These are phyloP conservation scores for Sporothrix mexicana DNA, from an alignment of 2,329 filamentous ascomycete genomes.

Conservation along the genomic window DNA sequence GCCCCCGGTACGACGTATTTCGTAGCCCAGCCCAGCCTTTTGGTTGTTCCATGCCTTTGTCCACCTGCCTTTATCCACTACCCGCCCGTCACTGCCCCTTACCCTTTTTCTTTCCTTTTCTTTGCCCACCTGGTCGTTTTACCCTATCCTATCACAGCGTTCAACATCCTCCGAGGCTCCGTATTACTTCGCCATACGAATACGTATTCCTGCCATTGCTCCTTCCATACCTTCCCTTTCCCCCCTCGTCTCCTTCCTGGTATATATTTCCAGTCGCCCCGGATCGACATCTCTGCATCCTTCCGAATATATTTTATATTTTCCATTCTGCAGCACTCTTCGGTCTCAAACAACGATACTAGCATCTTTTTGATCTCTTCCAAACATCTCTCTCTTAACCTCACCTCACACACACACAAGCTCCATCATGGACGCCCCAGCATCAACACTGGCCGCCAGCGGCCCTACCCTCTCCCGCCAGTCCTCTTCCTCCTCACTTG, in stretches of 20 bases:
- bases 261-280: constrained; percentile 22
- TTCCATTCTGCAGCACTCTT: constrained; percentile 1
- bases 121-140: too few relatives aligned
- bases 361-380: too few relatives aligned
- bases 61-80: not conserved
- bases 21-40: not conserved
- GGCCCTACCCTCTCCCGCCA: constrained; percentile 17
- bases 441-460: constrained; percentile 9
- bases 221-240: too few relatives aligned
- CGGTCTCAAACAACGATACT: not conserved
- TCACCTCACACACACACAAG: not conserved
- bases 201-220: constrained; percentile 4
- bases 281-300: constrained; percentile 22
- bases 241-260: not conserved
- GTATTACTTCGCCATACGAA: constrained; percentile 16
- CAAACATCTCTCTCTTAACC: not conserved
- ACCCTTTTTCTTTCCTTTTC: not conserved
- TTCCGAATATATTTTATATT: not conserved
- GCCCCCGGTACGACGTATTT: not conserved
- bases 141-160: too few relatives aligned
- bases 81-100: constrained; percentile 22
- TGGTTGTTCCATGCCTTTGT: not conserved
- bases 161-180: constrained; percentile 14
- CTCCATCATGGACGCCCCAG: not conserved
- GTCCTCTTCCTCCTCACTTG: constrained; percentile 14